These are phyloP conservation scores for Yarrowia sp. DNA, from an alignment of 805 yeast species.

Conservation along the genomic window DNA sequence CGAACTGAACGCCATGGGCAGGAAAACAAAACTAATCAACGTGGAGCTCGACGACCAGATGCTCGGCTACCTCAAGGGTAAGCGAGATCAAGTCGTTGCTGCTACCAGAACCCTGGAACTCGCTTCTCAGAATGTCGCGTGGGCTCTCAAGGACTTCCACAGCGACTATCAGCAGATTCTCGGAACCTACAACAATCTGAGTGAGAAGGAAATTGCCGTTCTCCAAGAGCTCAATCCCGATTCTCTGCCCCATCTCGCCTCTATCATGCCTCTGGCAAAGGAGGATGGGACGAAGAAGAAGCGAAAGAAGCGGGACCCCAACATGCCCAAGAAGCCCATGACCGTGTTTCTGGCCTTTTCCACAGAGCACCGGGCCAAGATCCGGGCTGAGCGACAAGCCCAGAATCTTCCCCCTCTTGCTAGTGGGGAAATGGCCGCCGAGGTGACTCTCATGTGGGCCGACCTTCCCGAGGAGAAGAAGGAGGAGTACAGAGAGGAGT, in stretches of 20 bases:
- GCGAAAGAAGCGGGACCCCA: constrained; percentile 65
- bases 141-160: constrained; percentile 23
- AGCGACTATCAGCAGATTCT: neutral
- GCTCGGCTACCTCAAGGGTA: constrained; percentile 19
- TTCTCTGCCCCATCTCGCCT: neutral
- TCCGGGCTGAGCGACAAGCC: constrained; percentile 70
- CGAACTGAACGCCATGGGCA: constrained; percentile 33
- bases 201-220: neutral
- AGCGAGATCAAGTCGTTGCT: constrained; percentile 23
- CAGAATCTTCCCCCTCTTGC: constrained; percentile 67
- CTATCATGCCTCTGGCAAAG: neutral
- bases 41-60: constrained; percentile 30
- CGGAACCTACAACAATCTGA: neutral
- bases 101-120: constrained; percentile 25
- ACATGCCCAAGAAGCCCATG: constrained; percentile 94
- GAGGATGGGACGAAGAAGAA: neutral
- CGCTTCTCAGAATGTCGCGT: constrained; percentile 8
- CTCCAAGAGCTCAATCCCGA: constrained; percentile 12
- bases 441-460: constrained; percentile 82
- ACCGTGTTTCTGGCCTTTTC: constrained; percentile 85
- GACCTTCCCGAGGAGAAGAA: constrained; percentile 59
- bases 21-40: neutral
- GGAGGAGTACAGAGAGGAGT: constrained; percentile 2
- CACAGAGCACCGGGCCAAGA: constrained; percentile 71
- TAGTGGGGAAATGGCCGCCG: constrained; percentile 79